Evolutionary conservation across 208 protist species (phyloP).

Genomic region (Leishmania tropica): DNA sequence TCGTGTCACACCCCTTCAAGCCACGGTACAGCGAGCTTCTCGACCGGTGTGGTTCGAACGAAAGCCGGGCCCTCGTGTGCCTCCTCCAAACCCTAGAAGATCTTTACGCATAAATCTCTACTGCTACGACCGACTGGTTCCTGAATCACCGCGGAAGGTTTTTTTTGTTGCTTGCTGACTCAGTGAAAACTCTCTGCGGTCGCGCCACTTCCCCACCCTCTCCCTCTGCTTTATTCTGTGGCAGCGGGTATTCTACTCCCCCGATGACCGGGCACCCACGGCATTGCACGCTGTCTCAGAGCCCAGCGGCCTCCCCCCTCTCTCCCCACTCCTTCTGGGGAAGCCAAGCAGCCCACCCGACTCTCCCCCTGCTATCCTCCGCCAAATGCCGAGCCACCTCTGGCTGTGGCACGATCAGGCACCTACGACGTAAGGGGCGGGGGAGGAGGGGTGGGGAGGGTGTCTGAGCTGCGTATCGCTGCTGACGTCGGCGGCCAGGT

Average conservation of each 20-base stretch:
- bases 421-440: not conserved
- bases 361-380: not conserved
- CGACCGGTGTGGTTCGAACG: slow-evolving; percentile 45
- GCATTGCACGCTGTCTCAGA: not conserved
- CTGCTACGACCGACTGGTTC: not conserved
- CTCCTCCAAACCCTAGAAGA: slow-evolving; percentile 65
- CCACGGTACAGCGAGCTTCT: slow-evolving; percentile 49
- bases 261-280: not conserved
- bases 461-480: not conserved
- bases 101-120: slow-evolving; percentile 25
- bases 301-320: too few relatives aligned
- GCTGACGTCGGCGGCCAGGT: not conserved
- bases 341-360: not conserved
- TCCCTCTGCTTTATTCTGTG: not conserved
- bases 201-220: not conserved
- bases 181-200: not conserved
- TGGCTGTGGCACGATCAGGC: not conserved
- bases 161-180: not conserved
- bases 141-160: not conserved
- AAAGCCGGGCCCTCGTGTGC: slow-evolving; percentile 65
- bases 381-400: not conserved
- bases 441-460: too few relatives aligned
- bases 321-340: too few relatives aligned
- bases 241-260: too few relatives aligned
- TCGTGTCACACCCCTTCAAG: slow-evolving; percentile 42